These are phyloP conservation scores for Tolypocladium paradoxum DNA, from an alignment of 2,329 filamentous ascomycete genomes.

Conservation along the genomic window DNA sequence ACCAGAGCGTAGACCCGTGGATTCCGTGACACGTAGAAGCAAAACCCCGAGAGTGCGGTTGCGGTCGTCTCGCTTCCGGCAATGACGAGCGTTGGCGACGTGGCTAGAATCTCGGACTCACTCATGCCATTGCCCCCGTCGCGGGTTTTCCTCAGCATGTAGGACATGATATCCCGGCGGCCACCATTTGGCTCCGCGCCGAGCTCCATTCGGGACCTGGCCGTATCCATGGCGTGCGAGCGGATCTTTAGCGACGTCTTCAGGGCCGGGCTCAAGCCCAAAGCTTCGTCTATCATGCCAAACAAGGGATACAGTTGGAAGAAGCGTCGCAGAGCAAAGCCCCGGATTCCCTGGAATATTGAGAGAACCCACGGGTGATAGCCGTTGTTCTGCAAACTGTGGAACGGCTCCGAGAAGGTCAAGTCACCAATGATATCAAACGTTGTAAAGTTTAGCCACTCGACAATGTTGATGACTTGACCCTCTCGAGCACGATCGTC, in stretches of 20 bases:
- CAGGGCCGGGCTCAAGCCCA: background rate
- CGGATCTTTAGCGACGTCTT: constrained; percentile 4
- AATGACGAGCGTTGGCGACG: constrained; percentile 12
- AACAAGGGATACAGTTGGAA: constrained; percentile 4
- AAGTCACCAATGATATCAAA: constrained; percentile 31
- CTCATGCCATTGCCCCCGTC: constrained; percentile 18
- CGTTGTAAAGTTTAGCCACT: constrained; percentile 26
- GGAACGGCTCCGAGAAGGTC: constrained; percentile 31
- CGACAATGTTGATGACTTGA: constrained; percentile 13
- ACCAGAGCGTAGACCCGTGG: constrained; percentile 19
- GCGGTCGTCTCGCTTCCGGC: constrained; percentile 25
- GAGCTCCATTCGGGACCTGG: constrained; percentile 9
- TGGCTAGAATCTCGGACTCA: constrained; percentile 20
- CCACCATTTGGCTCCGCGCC: constrained; percentile 10
- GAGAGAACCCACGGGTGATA: constrained; percentile 16
- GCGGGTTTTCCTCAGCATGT: constrained; percentile 20
- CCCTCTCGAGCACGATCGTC: constrained; percentile 5
- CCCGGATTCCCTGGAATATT: constrained; percentile 9
- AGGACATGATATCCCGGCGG: constrained; percentile 12
- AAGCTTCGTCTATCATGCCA: background rate
- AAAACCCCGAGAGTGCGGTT: constrained; percentile 16
- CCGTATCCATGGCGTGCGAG: constrained; percentile 10
- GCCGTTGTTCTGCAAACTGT: constrained; percentile 17
- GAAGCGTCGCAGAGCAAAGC: constrained; percentile 5
- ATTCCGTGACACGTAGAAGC: constrained; percentile 19